Base-by-base conservation (phyloP, 2,329 filamentous ascomycete species). In the Exophiala mesophila region DNA sequence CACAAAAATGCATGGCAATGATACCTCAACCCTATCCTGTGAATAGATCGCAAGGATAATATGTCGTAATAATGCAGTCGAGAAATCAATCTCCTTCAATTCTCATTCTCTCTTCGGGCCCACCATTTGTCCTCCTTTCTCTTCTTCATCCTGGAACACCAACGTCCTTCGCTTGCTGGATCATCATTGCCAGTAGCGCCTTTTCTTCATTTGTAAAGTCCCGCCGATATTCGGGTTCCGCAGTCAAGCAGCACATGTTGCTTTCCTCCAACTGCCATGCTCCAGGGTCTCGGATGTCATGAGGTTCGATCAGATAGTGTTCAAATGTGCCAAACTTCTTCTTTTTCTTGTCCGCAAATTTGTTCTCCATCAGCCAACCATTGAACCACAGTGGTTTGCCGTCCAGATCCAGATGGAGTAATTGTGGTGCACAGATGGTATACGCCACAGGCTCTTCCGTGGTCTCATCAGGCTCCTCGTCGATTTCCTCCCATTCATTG, bases 371-470 rank as follows among this genome's bases (percentile, higher is more conserved):
- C 5, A 56, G 50, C 63, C 68, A 70, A 37, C 68, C 68, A 47
- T 71, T 72, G 59, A 70, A 71, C 68, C 69, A 71, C 2, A 71
- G 57, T 1, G 68, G 68, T 39, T 55, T 62, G 17, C 63, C 65
- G 9, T 63, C 58, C 5, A 56, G 34, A 39, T 67, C 66, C 6
- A 71, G 59, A 49, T 72, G 69, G 2, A 71, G 58, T 3, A 71
- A 62, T 47, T 72, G 69, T 1, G 68, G 67, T 0, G 65, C 61
- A 52, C 68, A 71, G 36, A 71, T 64, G 3, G 60, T 64, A 41
- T 59, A 59, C 15, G 57, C 61, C 1, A 44, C 41, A 2, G 34
- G 47, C 13, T 48, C 43, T 13, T 23, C 21, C n/a, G n/a, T n/a
- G 6, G 12, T 6, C 7, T 26, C 23, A 15, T 37, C 36, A 3